Base-by-base conservation (phyloP, 2,329 filamentous ascomycete species). In the Colletotrichum scovillei region DNA sequence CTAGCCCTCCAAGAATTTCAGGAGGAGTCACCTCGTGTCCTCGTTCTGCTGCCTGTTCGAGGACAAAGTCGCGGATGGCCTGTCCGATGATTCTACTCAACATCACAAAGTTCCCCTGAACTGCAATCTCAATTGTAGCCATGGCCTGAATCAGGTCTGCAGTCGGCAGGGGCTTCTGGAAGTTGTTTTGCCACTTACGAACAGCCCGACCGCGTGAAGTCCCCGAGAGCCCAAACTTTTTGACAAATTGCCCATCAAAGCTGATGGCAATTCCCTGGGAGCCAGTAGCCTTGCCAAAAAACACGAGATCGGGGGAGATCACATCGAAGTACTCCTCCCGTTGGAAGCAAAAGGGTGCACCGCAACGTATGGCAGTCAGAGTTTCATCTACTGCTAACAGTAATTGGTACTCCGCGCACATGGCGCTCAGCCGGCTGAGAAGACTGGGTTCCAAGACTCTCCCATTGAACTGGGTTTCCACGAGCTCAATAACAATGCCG, bases 291-390 rank as follows among this genome's bases (percentile, higher is more conserved):
- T 77, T 77, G 3, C 77, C 77, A 30, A 78, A 78, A 38, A 78
- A 77, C 58, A 77, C 77, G 1, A 78, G 38, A 22, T 78, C 77
- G 0, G 77, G 77, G 7, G 58, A 58, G 9, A 64, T 72, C 2
- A 70, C 4, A 1, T 67, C 46, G 8, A 64, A 64, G 57, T 78
- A 78, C 42, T 78, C 77, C 19, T 75, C 75, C 19, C 77, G 62
- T 66, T 77, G 77, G 49, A 78, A 78, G 5, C 76, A 26, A 69
- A 82, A 82, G 22, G 78, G 79, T 11, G 76, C 73, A 60, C 77
- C 77, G 11, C 77, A 78, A 1, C 77, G 73, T 56, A 78, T 75
- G 0, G 77, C 77, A 2, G 77, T 77, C 49, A 77, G 75, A 1
- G 75, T 78, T 72, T 78, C 76, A 38, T 78, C 77, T 2, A 76